Conservation (phyloP, 140 eudicot genomes). For the Flaveria floridana region DNA sequence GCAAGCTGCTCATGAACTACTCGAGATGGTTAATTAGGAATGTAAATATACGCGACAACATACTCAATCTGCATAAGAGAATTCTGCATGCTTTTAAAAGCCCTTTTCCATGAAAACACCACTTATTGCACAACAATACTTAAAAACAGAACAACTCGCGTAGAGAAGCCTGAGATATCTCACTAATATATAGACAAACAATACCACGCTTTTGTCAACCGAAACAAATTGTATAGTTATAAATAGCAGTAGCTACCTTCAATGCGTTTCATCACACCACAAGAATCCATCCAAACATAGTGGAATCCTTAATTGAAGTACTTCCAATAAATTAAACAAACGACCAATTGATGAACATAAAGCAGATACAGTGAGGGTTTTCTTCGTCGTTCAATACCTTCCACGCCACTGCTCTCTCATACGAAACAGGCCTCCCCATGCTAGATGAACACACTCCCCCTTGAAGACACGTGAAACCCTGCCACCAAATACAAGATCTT, state of each 20-base stretch:
- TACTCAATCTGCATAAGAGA: too few relatives aligned
- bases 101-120: neutral
- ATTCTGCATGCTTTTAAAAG: neutral
- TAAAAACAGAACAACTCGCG: too few relatives aligned
- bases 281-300: slow-evolving; percentile 21
- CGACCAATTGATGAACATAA: slow-evolving; percentile 89
- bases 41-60: too few relatives aligned
- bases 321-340: slow-evolving; percentile 45
- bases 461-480: slow-evolving; percentile 90
- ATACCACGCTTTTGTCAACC: neutral
- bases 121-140: neutral
- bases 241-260: slow-evolving; percentile 5
- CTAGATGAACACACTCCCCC: slow-evolving; percentile 91
- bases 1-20: too few relatives aligned
- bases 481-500: slow-evolving; percentile 9
- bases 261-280: slow-evolving; percentile 3
- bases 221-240: slow-evolving; percentile 12
- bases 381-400: slow-evolving; percentile 81
- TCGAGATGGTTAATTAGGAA: too few relatives aligned
- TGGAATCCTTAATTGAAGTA: neutral
- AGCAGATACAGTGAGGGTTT: slow-evolving; percentile 77
- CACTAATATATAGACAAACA: neutral
- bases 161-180: neutral
- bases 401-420: slow-evolving; percentile 92
- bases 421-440: slow-evolving; percentile 87